Evolutionary conservation across 192 early-diverging fungal genomes (phyloP).

Genomic region (Phycomyces nitens): DNA sequence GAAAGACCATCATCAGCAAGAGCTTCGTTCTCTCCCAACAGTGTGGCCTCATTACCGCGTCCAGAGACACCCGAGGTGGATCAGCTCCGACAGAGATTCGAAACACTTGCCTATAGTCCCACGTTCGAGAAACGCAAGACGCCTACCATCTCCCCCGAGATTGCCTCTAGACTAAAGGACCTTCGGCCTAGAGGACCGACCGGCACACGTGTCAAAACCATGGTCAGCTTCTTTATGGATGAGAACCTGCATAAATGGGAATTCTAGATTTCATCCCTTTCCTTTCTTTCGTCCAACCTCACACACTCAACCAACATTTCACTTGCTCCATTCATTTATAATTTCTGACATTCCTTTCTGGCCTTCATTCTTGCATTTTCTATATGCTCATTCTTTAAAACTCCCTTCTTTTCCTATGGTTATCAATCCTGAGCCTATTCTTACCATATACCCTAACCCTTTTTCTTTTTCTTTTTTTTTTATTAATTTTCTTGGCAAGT

Average conservation of each 20-base stretch:
- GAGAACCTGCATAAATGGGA: slow-evolving; percentile 29
- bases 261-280: slow-evolving; percentile 7
- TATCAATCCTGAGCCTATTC: no score
- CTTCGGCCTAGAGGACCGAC: slow-evolving; percentile 20
- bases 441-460: no score
- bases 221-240: slow-evolving; percentile 29
- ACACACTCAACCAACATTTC: no score
- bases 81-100: slow-evolving; percentile 19
- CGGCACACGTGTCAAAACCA: slow-evolving; percentile 21
- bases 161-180: slow-evolving; percentile 16
- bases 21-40: slow-evolving; percentile 9
- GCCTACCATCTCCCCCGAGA: slow-evolving; percentile 13
- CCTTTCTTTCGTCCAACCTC: not conserved
- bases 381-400: no score
- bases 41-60: slow-evolving; percentile 6
- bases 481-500: no score
- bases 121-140: not conserved
- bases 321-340: no score
- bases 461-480: no score
- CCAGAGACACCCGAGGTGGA: slow-evolving; percentile 28
- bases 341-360: no score
- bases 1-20: not conserved
- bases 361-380: no score
- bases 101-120: not conserved
- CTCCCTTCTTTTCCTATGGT: no score